Evolutionary conservation across 176 grass and related monocot species (phyloP).

Genomic region (Bonia amplexicaulis): DNA sequence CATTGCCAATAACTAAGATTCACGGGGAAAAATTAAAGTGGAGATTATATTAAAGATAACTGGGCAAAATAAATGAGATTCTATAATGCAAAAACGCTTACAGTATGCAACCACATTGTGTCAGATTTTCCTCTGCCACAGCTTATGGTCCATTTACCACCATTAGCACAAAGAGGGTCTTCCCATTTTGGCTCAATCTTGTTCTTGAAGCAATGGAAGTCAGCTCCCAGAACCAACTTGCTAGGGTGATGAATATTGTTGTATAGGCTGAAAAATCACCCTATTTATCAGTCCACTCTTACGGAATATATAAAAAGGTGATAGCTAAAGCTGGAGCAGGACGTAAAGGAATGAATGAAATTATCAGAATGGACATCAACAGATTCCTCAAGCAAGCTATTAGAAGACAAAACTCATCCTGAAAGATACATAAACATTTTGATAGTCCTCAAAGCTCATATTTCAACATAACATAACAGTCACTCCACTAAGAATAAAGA

Average conservation of each 20-base stretch:
- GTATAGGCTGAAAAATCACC: conserved; percentile 62
- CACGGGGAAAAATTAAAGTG: not conserved
- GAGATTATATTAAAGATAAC: not conserved
- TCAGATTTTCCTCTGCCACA: conserved; percentile 83
- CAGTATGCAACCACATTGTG: conserved; percentile 86
- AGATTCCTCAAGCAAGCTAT: not conserved
- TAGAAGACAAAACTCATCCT: not conserved
- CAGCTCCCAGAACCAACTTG: conserved; percentile 63
- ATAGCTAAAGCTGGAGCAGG: not conserved
- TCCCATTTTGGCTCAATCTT: conserved; percentile 99
- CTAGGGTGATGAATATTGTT: conserved; percentile 89
- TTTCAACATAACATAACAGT: not conserved
- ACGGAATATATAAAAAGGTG: not conserved
- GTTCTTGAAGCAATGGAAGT: conserved; percentile 90
- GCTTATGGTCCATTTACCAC: conserved; percentile 90
- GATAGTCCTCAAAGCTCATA: not conserved
- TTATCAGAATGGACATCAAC: not conserved
- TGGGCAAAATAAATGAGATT: not conserved
- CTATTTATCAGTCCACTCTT: conserved; percentile 8
- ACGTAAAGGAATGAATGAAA: conserved; percentile 6
- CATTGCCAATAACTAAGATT: conserved; percentile 69
- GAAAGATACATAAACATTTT: not conserved
- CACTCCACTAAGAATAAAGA: not conserved
- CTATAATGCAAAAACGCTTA: conserved; percentile 26
- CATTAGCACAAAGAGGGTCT: conserved; percentile 92